Base-by-base conservation (phyloP, 371 early-diverging fungal genomes). In the Thermomucor indicae-seudaticae region DNA sequence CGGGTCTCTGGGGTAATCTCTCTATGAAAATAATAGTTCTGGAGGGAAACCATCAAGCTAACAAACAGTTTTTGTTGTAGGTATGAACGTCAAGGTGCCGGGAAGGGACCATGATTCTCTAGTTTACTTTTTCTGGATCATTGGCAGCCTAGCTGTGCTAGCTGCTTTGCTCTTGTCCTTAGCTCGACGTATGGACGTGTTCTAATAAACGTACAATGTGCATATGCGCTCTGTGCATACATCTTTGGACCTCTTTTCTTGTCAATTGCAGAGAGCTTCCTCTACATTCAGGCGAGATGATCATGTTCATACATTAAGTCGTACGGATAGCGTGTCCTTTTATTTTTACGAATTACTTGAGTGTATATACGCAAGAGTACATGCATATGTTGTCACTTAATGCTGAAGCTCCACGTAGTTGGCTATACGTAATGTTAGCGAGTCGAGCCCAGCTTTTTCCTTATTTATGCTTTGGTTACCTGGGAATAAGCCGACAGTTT, bases 81-180 rank as follows among this genome's bases (percentile, higher is more conserved):
- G 82, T 5, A 81, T 84, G 68, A 94, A 94, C 58, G 90, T 92
- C 40, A 76, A 72, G 27, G 87, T 84, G 0, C 87, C 88, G 12
- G 83, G 87, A 0, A 80, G 79, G 44, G 81, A 81, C 31, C 58
- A 65, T 35, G 75, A 72, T 42, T 57, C 64, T 43, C 37, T 72
- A 17, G 43, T 66, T 6, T 72, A 66, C 34, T 72, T 72, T 44
- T 73, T 65, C 39, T 69, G 70, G 67, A 67, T 73, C 22, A 48
- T 69, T 1, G 37, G 60, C 27, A 57, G 64, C 16, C 31, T 73
- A 10, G 56, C 62, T 5, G 55, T 65, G 5, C 69, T 73, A 56
- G 73, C 67, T 14, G 56, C 69, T 28, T 45, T 64, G 16, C 55
- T 62, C 6, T 49, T 69, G 12, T 64, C 67, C 8, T 20, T 65